Percentiles rank a stretch among this genome's conserved stretches.
Conservation (phyloP, 2,329 filamentous ascomycete species). For the Verticillium klebahnii region DNA sequence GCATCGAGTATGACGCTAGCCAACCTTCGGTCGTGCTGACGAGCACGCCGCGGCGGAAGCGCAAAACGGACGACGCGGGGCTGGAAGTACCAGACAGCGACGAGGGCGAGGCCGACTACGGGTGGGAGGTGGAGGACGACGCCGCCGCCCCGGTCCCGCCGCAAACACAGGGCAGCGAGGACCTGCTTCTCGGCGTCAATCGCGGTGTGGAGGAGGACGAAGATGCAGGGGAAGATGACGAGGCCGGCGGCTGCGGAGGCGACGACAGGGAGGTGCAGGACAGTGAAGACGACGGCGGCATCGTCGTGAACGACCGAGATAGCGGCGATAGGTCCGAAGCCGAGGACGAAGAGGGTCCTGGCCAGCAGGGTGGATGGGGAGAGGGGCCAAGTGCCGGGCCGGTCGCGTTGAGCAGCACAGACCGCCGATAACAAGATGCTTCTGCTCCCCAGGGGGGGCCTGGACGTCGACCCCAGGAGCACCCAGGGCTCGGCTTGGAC, state of each 20-base stretch:
- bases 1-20: slow-evolving; percentile 34
- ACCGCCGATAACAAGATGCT: not conserved
- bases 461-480: no score
- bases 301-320: slow-evolving; percentile 12
- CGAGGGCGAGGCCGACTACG: slow-evolving; percentile 64
- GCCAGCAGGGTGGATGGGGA: not conserved
- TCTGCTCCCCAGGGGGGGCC: not conserved
- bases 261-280: slow-evolving; percentile 14
- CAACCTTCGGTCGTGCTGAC: slow-evolving; percentile 26
- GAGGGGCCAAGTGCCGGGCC: not conserved
- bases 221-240: slow-evolving; percentile 26
- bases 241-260: slow-evolving; percentile 12
- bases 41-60: slow-evolving; percentile 46
- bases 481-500: not conserved
- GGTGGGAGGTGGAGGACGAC: slow-evolving; percentile 66
- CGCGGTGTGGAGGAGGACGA: slow-evolving; percentile 30
- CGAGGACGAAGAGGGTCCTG: not conserved
- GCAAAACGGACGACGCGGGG: slow-evolving; percentile 58
- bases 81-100: slow-evolving; percentile 59
- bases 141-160: slow-evolving; percentile 57
- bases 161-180: slow-evolving; percentile 65
- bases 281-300: slow-evolving; percentile 10
- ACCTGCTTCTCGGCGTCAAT: slow-evolving; percentile 47
- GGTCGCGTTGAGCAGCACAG: not conserved
- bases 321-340: slow-evolving; percentile 3